Base-by-base conservation (phyloP, 2,329 filamentous ascomycete genomes). In the Cadophora malorum region DNA sequence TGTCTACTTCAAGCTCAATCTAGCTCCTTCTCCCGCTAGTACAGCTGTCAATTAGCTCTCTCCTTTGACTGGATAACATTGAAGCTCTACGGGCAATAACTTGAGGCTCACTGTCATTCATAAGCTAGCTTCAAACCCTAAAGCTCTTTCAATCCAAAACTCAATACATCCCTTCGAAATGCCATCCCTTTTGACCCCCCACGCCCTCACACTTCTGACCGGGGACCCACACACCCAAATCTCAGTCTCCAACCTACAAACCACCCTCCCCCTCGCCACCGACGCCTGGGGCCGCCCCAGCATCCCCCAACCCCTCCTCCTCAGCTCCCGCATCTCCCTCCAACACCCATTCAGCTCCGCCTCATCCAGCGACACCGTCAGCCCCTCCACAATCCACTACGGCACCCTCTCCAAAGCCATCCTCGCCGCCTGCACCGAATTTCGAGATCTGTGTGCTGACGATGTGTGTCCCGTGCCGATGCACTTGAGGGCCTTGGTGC, bases 351-450 rank as follows among this genome's bases (percentile, higher is more conserved):
- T 93, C 75, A 64, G 56, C 16, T 60, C 55, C 0, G 86, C 90
- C 0, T 87, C 88, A 0, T 74, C 82, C 1, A 78, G 79, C 4
- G 91, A 94, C 79, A 80, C 80, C 9, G 84, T 94, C 41, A 85
- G 87, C 56, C 78, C 79, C n/a, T 91, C 91, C 76, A 94, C 91
- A 1, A 87, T 93, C 28, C 90, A 94, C 80, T 94, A 94, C 75
- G 91, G 91, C 1, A 83, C 81, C 10, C 82, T 94, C 16, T 89
- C 88, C 80, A 93, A 93, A 79, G 82, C 83, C 0, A 82, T 94
- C 16, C 79, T 90, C 38, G 78, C 79, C 28, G 80, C 80, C 14
- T 70, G 71, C 23, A 28, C 41, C 12, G 60, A 53, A 4, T 75
- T 74, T 58, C 35, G 47, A 21, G 62, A 55, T 3, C 28, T 68